Evolutionary conservation across 1,139 yeast species (phyloP), one percentile per base, ranked within the genome.

Genomic region (Nakaseomyces kungkrabaensis): DNA sequence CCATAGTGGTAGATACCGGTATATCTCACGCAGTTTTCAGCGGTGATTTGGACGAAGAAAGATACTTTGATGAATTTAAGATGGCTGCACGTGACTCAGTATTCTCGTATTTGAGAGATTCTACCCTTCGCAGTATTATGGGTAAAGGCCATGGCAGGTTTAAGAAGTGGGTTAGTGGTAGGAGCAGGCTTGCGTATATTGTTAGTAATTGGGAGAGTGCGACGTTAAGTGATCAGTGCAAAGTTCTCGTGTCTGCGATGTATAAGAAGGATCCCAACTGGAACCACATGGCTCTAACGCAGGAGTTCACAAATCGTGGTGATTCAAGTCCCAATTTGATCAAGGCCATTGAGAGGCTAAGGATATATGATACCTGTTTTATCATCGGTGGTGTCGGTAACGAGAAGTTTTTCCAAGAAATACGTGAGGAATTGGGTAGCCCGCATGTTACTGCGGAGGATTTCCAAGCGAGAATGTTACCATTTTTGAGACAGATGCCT

Each of bases 341-440:
- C 7, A 32, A 52, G 29, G 40, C 52, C 43, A 51, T 54, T 27
- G 63, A 59, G 40, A 48, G 59, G 25, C 36, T 57, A 42, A 51
- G 63, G 43, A 48, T 57, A 38, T 59, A 52, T 48, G 55, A 57
- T 33, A 43, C 51, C 24, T 59, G 62, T 42, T 57, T 59, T 47
- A 46, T 59, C 22, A 24, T 36, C 3, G 45, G 45, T 33, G 43
- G 40, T 11, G 34, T 48, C 24, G 36, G 34, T 10, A 32, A 31
- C 9, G 25, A 29, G 5, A 33, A 32, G 24, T 24, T 38, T 11
- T 38, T 38, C 11, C 8, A 32, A 22, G 32, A 33, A 3, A 17
- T 43, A 6, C 46, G 47, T 13, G 13, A 22, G 2, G 49, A 49
- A 36, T 48, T 37, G 45, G 37, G 48, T 29, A 25, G 22, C 6